These are phyloP conservation scores for Wallacemonas sp. DNA, from an alignment of 208 protist genomes.

Conservation along the genomic window DNA sequence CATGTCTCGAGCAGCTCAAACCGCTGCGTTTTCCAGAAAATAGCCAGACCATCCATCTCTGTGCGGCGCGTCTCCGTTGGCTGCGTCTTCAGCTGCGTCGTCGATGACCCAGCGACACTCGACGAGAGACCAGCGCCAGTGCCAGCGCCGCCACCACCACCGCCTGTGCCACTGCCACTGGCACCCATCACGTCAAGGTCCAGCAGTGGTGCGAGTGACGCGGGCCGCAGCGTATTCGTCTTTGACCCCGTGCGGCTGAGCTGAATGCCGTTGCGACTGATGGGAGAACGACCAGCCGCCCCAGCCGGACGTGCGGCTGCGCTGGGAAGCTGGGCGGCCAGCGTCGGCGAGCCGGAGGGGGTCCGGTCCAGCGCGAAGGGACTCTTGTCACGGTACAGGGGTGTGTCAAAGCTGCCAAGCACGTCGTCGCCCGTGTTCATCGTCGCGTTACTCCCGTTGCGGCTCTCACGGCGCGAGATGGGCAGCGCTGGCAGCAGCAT, in stretches of 20 bases:
- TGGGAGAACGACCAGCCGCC: background rate
- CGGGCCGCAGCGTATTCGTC: no score
- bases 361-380: background rate
- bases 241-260: no score
- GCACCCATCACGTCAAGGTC: background rate
- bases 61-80: constrained; percentile 23
- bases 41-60: constrained; percentile 85
- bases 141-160: background rate
- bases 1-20: constrained; percentile 64
- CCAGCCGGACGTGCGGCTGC: background rate
- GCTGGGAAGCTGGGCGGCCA: background rate
- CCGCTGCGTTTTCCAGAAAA: constrained; percentile 67
- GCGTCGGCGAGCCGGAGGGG: background rate
- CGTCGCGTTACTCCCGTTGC: constrained; percentile 2
- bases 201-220: no score
- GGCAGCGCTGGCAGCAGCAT: background rate
- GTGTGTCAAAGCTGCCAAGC: background rate
- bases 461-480: constrained; percentile 6
- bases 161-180: background rate
- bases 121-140: no score
- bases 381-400: background rate
- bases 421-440: background rate
- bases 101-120: no score
- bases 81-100: background rate
- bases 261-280: background rate